Percentiles rank a stretch among this genome's conserved stretches.
Conservation (phyloP, 305 asterid species). For the Fraxinus latifolia region DNA sequence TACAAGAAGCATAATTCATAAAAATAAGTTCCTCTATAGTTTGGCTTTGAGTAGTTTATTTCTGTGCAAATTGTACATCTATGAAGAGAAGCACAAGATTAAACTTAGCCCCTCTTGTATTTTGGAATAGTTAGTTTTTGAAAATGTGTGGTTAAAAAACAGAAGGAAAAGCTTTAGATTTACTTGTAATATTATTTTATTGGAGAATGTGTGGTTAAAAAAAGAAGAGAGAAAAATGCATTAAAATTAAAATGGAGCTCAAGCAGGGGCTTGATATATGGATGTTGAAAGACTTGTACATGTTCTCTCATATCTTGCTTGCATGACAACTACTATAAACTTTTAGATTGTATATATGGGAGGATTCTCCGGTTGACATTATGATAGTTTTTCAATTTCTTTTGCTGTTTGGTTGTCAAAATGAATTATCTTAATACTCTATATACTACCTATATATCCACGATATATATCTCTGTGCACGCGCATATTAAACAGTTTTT, state of each 20-base stretch:
- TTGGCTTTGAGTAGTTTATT: background rate
- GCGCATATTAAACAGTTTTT: background rate
- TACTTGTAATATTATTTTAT: too few species aligned
- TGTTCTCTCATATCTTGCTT: background rate
- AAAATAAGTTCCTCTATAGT: background rate
- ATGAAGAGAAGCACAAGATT: background rate
- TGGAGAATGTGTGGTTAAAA: too few species aligned
- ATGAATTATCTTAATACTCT: background rate
- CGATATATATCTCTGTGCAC: background rate
- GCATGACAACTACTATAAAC: background rate
- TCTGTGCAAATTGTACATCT: background rate
- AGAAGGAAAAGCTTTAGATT: too few species aligned
- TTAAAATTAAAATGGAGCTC: too few species aligned
- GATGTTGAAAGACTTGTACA: background rate
- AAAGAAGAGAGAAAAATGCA: too few species aligned
- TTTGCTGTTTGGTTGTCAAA: background rate
- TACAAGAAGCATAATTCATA: background rate
- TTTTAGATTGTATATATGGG: background rate
- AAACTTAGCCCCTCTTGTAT: background rate
- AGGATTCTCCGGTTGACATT: background rate
- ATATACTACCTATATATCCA: background rate
- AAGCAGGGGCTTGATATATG: too few species aligned
- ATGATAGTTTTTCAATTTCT: background rate
- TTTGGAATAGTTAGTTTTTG: too few species aligned
- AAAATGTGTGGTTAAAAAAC: too few species aligned